These are phyloP conservation scores for Berberis thunbergii DNA, from an alignment of 164 flowering plant genomes.

Conservation along the genomic window DNA sequence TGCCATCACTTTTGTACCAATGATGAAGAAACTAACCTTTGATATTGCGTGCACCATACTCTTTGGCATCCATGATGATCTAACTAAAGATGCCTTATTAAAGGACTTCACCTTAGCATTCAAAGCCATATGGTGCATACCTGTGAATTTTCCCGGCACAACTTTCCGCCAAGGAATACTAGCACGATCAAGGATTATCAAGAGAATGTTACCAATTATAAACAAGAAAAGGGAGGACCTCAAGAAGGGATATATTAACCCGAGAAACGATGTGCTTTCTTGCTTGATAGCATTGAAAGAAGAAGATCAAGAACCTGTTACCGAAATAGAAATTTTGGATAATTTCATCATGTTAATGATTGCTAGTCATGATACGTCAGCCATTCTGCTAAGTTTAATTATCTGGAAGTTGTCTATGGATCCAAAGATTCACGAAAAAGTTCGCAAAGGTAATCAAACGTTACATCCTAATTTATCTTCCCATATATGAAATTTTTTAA, in stretches of 20 bases:
- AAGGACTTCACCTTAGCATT: conserved; percentile 10
- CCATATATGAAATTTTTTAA: neutral
- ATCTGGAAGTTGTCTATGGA: neutral
- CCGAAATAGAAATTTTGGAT: neutral
- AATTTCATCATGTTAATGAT: neutral
- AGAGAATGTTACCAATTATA: conserved; percentile 7
- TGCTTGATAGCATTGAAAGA: conserved; percentile 8
- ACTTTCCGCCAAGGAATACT: conserved; percentile 3
- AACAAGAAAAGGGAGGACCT: conserved; percentile 8
- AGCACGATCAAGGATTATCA: conserved; percentile 14
- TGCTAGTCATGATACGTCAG: neutral
- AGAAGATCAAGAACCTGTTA: conserved; percentile 8
- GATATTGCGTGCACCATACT: conserved; percentile 13
- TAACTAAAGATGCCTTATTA: conserved; percentile 8
- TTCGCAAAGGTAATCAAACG: neutral
- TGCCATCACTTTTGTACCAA: conserved; percentile 2
- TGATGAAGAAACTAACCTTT: conserved; percentile 15
- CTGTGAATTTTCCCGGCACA: conserved; percentile 17
- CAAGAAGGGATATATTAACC: neutral
- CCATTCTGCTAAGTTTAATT: neutral
- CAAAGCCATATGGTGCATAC: conserved; percentile 12
- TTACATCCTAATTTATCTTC: neutral
- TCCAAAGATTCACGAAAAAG: neutral
- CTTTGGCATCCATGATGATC: conserved; percentile 12
- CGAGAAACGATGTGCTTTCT: conserved; percentile 10